Conservation (phyloP, 495 filamentous ascomycete species). For the Monascus purpureus region DNA sequence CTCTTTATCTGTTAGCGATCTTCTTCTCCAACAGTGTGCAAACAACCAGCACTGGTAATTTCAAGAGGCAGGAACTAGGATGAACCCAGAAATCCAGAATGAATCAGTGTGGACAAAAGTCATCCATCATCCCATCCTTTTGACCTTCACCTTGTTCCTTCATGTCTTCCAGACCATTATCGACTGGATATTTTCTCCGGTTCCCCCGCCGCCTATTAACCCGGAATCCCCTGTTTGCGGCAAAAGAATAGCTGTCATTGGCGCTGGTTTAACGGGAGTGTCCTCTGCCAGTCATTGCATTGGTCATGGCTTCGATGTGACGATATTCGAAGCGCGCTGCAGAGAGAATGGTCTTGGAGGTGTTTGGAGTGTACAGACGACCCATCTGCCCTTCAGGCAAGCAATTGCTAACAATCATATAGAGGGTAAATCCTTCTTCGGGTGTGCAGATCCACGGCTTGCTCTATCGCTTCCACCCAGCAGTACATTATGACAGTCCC, state of each 20-base stretch:
- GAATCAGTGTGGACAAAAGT: conserved; percentile 3
- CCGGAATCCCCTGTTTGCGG: conserved; percentile 27
- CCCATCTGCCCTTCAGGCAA: background rate
- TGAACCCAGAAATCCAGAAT: too few species aligned
- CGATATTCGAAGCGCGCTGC: conserved; percentile 58
- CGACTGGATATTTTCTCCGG: conserved; percentile 52
- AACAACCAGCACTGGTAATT: too few species aligned
- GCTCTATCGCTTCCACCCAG: conserved; percentile 84
- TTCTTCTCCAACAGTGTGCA: too few species aligned
- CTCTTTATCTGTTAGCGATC: too few species aligned
- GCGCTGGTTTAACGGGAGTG: conserved; percentile 70
- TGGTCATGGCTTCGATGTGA: conserved; percentile 74
- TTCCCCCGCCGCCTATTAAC: conserved; percentile 44
- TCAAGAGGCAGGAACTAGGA: too few species aligned
- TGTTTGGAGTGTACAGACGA: conserved; percentile 61
- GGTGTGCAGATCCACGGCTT: conserved; percentile 70
- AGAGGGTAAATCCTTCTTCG: conserved; percentile 75
- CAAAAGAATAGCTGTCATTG: conserved; percentile 68
- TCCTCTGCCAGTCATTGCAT: conserved; percentile 74
- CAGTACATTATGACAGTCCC: conserved; percentile 53
- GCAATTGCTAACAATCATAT: conserved; percentile 2
- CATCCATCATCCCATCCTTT: conserved; percentile 19
- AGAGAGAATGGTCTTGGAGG: conserved; percentile 52
- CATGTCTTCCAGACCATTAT: conserved; percentile 52
- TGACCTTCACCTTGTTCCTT: conserved; percentile 45